Evolutionary conservation across 371 early-diverging fungal species (phyloP).

Genomic region (Ordospora colligata): DNA sequence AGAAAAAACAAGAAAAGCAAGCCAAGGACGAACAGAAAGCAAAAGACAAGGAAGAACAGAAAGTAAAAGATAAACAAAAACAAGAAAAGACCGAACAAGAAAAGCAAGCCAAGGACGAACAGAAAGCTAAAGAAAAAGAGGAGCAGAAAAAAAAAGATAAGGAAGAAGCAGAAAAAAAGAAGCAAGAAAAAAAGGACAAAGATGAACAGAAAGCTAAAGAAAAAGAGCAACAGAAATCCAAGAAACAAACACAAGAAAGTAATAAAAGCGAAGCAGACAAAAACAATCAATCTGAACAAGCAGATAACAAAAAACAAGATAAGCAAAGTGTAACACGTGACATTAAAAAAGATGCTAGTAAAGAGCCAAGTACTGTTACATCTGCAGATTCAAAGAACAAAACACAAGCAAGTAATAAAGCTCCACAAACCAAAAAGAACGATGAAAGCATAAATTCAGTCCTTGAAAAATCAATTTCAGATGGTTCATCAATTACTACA

Average conservation of each 20-base stretch:
- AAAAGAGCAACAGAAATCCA: neutral
- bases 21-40: neutral
- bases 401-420: neutral
- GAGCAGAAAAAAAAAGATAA: conserved; percentile 4
- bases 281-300: neutral
- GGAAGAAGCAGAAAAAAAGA: conserved; percentile 9
- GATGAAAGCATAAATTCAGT: no score
- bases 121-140: conserved; percentile 5
- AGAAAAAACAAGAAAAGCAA: neutral
- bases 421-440: neutral
- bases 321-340: neutral
- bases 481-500: no score
- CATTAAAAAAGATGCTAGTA: neutral
- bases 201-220: conserved; percentile 5
- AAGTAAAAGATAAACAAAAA: neutral
- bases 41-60: conserved; percentile 3
- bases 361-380: neutral
- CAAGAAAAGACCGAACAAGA: conserved; percentile 14
- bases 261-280: neutral
- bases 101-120: conserved; percentile 1
- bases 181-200: conserved; percentile 4
- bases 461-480: no score
- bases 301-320: neutral
- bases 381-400: neutral
- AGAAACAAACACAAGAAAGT: neutral